Base-by-base conservation (phyloP, 345 rosid species). In the Carallia brachiata region DNA sequence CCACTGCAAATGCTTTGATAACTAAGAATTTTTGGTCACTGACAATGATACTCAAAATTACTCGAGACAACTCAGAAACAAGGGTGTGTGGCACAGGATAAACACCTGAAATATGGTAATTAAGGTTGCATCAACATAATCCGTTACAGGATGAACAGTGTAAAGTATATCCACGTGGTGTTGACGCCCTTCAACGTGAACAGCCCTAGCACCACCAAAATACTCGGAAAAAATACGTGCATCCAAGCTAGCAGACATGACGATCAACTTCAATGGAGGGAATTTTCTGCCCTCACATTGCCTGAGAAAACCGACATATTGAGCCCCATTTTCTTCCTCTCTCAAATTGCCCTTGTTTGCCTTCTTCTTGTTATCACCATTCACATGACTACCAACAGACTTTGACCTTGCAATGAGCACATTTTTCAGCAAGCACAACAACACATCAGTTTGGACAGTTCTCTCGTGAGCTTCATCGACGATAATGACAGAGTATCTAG, bases 211-310 rank as follows among this genome's bases (percentile, higher is more conserved):
- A 79, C 90, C 87, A 73, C 88, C 92, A 63, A 84, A 88, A 80
- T 94, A 91, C 48, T 87, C 89, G 0, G 95, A 90, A 77, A 91
- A 94, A 72, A 83, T 80, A 36, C 87, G 90, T 18, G 97, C 96
- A 79, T 94, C 96, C 81, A 94, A 88, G 77, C 97, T 94, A n/a
- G 98, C 97, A 81, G 98, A 94, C 97, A 94, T 94, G 57, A 94
- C 76, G 47, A 94, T 82, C 72, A 94, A 67, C 88, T 91, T 94
- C 80, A 94, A 73, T 13, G 93, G 93, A 67, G 87, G 76, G 6
- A 82, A 47, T 60, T 83, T 82, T 52, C 73, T 79, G 44, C 86
- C 86, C 67, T 77, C 86, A 71, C 71, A 67, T 69, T 83, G 88
- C 80, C 75, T 88, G 62, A 78, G 72, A 53, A 50, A 73, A 77